Base-by-base conservation (phyloP, 2,329 filamentous ascomycete genomes). In the Neurospora sp. region DNA sequence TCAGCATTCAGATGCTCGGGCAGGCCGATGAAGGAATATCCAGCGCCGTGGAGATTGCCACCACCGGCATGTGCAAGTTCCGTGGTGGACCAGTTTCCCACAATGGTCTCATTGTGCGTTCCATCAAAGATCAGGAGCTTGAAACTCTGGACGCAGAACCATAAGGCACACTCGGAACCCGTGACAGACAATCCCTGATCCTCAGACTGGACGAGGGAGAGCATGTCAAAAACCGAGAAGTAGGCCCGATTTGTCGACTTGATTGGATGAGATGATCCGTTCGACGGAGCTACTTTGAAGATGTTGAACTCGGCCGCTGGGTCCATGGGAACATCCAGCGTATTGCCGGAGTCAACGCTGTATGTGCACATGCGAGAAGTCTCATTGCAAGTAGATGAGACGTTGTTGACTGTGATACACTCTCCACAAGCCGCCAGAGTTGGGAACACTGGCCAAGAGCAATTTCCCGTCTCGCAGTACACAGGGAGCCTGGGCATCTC, bases 101-200 rank as follows among this genome's bases (percentile, higher is more conserved):
- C 68, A 0, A 76, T 58, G 0, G 66, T 74, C 58, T 78, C 76
- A 7, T 73, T 74, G 19, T 77, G 71, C 39, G 73, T 71, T 19
- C 80, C 78, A 23, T 80, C 76, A 17, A 58, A 73, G 4, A 79
- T 75, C 1, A 72, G 73, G 33, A 79, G 71, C 17, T 76, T 75
- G 70, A 77, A 78, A 11, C 75, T 76, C 68, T 78, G 76, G 23
- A 81, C 74, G 67, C 80, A 81, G 69, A 80, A 79, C 80, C 79
- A 82, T 0, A 81, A 66, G 0, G 76, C 75, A 58, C 80, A 81
- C 67, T 79, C 76, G n/a, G 74, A 73, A 4, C 75, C 80, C 11
- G 72, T 74, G 10, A 75, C 71, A 0, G 66, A 72, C 5, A 72
- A 67, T 0, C 74, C 75, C 46, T 71, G 70, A 4, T 67, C 70